Conservation (phyloP, 1,139 yeast genomes). For the Candida sp. region DNA sequence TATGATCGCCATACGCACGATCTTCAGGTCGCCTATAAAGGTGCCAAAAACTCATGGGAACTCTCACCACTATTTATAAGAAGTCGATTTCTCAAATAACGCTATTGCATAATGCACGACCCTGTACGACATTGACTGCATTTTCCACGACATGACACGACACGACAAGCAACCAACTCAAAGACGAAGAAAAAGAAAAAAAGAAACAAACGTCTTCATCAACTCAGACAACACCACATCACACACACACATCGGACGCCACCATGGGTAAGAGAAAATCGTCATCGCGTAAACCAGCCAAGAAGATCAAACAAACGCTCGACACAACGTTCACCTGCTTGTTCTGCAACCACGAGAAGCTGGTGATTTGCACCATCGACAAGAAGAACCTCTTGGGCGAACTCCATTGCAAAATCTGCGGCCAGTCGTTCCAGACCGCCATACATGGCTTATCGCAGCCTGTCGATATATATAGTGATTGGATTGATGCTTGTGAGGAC, state of each 20-base stretch:
- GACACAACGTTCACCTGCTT: constrained; percentile 90
- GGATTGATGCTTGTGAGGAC: constrained; percentile 99
- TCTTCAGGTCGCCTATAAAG: no score
- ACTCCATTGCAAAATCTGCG: constrained; percentile 90
- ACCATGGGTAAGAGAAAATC: constrained; percentile 91
- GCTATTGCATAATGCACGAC: no score
- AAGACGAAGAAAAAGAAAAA: no score
- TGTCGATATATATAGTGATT: constrained; percentile 94
- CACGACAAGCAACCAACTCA: no score
- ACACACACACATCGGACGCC: background rate
- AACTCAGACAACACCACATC: background rate
- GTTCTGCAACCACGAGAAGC: constrained; percentile 95
- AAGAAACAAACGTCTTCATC: background rate
- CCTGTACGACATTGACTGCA: no score
- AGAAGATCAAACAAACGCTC: constrained; percentile 77
- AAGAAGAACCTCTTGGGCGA: constrained; percentile 88
- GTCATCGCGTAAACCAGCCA: constrained; percentile 82
- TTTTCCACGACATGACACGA: no score
- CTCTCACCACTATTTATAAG: no score
- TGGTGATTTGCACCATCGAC: constrained; percentile 88
- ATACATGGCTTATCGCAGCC: constrained; percentile 87
- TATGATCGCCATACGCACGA: no score
- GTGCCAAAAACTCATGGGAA: no score
- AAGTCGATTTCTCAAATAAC: no score
- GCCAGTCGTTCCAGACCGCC: constrained; percentile 90